A percentile compares a stretch with the other conserved stretches of the same genome.
phyloP scores from a whole-genome alignment of 2,329 filamentous ascomycete species.

The Biscogniauxia mediterranea region DNA sequence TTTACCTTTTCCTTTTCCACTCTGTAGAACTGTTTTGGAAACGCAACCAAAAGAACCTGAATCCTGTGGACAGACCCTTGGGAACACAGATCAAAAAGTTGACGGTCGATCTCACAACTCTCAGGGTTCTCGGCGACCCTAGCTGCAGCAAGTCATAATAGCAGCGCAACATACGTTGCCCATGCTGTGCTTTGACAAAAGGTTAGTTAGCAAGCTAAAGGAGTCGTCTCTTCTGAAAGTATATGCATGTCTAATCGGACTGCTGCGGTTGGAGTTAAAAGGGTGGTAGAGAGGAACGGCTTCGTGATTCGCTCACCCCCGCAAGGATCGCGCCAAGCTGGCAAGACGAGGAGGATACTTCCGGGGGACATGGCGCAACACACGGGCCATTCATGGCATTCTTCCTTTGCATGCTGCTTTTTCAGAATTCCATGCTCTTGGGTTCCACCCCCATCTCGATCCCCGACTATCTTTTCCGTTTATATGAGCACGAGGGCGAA shows the following conservation, averaged over 20 bases:
- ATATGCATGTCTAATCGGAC: background rate
- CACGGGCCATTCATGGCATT: conserved; percentile 28
- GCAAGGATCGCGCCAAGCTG: background rate
- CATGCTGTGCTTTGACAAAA: background rate
- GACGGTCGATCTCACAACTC: background rate
- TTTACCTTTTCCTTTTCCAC: no score
- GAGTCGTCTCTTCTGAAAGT: background rate
- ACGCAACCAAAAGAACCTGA: no score
- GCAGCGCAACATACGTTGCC: background rate
- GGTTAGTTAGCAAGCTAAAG: background rate
- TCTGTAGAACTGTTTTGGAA: no score
- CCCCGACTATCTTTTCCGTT: conserved; percentile 24
- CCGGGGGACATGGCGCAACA: conserved; percentile 22
- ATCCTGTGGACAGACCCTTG: no score
- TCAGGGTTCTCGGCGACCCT: conserved; percentile 16
- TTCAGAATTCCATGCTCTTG: conserved; percentile 30
- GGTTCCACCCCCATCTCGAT: conserved; percentile 28
- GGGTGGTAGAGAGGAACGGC: background rate
- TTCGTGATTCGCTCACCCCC: background rate
- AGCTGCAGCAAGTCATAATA: conserved; percentile 7
- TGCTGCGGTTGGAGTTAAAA: background rate
- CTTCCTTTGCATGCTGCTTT: conserved; percentile 24
- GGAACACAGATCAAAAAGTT: background rate
- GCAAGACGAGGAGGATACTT: conserved; percentile 19
- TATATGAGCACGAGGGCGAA: conserved; percentile 9